Percentiles rank a stretch among this genome's conserved stretches.
Evolutionary conservation across 176 grass and related monocot genomes (phyloP).

Genomic region (Zea luxurians): DNA sequence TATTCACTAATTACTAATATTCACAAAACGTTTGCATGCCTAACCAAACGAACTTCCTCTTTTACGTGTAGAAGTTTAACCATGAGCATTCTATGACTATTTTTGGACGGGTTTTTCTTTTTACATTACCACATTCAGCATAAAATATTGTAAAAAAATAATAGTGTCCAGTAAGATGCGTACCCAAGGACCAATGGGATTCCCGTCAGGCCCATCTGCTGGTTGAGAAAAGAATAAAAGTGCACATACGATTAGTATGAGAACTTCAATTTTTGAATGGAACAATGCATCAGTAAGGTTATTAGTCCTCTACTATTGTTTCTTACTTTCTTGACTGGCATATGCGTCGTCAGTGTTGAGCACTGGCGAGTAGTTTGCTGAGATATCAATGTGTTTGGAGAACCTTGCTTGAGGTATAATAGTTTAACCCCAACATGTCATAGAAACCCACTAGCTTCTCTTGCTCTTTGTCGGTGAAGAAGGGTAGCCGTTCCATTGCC

Average conservation of each 20-base stretch:
- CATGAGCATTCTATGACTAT: background rate
- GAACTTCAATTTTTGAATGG: too few relatives aligned
- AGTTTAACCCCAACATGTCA: background rate
- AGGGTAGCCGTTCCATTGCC: background rate
- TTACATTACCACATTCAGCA: background rate
- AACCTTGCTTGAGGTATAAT: background rate
- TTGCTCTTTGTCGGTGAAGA: background rate
- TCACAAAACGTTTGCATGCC: background rate
- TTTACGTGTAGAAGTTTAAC: background rate
- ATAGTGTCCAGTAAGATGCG: background rate
- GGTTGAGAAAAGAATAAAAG: background rate
- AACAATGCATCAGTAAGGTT: too few relatives aligned
- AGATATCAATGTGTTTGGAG: background rate
- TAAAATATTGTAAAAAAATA: background rate
- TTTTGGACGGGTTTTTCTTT: background rate
- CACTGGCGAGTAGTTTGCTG: background rate
- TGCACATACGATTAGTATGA: background rate
- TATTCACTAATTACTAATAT: background rate
- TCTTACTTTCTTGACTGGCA: background rate
- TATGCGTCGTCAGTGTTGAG: background rate
- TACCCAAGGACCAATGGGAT: conserved; percentile 1
- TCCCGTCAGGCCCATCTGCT: background rate
- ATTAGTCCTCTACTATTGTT: too few relatives aligned
- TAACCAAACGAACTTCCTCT: background rate
- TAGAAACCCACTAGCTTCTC: background rate